phyloP scores from a whole-genome alignment of 306 rosid species.

The Lagenaria siceraria region DNA sequence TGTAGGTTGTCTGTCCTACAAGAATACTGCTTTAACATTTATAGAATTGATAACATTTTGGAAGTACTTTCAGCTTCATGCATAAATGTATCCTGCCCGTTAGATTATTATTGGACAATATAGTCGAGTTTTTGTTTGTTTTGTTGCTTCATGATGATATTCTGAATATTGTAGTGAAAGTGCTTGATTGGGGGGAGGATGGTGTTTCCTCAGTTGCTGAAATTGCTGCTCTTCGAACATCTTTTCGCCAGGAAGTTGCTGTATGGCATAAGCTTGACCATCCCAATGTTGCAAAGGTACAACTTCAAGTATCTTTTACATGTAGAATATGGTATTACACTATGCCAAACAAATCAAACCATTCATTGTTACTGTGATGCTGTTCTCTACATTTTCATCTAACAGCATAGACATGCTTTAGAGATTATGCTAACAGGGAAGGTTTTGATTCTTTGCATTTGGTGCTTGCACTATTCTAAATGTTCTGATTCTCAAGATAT shows the following conservation, averaged over 20 bases:
- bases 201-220: conserved; percentile 32
- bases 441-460: not conserved
- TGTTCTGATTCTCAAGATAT: not conserved
- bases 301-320: not conserved
- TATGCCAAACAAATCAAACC: not conserved
- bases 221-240: conserved; percentile 28
- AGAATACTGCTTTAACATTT: not conserved
- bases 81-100: not conserved
- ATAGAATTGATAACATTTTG: not conserved
- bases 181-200: conserved; percentile 44
- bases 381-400: not conserved
- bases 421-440: not conserved
- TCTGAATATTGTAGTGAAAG: conserved; percentile 30
- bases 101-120: not conserved
- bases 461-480: not conserved
- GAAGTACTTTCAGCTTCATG: not conserved
- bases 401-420: not conserved
- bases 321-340: not conserved
- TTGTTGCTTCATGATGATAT: not conserved
- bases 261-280: conserved; percentile 58
- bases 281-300: conserved; percentile 53
- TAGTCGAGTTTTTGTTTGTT: not conserved
- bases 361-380: not conserved
- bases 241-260: conserved; percentile 46
- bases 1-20: not conserved